Evolutionary conservation across 108 stramenopile species (phyloP), one percentile per base, ranked within the genome.

Genomic region (Cyclostephanos invisitatus): DNA sequence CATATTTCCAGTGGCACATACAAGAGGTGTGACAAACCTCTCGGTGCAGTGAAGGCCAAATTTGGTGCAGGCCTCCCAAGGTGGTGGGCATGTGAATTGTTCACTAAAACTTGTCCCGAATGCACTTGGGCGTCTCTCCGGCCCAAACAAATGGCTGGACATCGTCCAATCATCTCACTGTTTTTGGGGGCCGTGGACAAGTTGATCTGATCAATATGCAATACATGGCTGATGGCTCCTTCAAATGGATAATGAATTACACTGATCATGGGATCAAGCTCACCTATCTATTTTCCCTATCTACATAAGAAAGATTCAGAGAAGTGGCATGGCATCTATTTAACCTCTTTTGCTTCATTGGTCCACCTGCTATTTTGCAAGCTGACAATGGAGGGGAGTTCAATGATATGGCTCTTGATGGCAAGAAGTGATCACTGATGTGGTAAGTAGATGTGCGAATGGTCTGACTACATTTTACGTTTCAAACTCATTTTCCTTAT

Each of bases 191-290:
- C 7, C 35, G 74, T 21, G 74, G 53, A 1, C 65, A 74, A 51
- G 37, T 67, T 51, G 74, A 74, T 67, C 28, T 67, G 0, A 68
- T 68, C 59, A 66, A 67, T 46, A 56, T 58, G 32, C 74, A 74
- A 42, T 59, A 24, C 1, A 74, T 74, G 74, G 66, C 74, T 11
- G 74, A 74, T 67, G 66, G 54, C 1, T 11, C 12, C 18, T 74
- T 68, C 66, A 67, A 74, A 36, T 74, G 35, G 27, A 20, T 74
- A 1, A 11, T 67, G 14, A 38, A 20, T 0, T 74, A 74, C 38
- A 25, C 17, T 9, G 74, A 74, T 28, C 74, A 74, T 61, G 74
- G 74, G 7, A 58, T 27, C 28, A 74, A 74, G 38, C 21, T 67
- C 14, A 25, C 25, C 8, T 3, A 7, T 8, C 9, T 32, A 11